Conservation (phyloP, 1,139 yeast species). For the Ogataea hybrid region DNA sequence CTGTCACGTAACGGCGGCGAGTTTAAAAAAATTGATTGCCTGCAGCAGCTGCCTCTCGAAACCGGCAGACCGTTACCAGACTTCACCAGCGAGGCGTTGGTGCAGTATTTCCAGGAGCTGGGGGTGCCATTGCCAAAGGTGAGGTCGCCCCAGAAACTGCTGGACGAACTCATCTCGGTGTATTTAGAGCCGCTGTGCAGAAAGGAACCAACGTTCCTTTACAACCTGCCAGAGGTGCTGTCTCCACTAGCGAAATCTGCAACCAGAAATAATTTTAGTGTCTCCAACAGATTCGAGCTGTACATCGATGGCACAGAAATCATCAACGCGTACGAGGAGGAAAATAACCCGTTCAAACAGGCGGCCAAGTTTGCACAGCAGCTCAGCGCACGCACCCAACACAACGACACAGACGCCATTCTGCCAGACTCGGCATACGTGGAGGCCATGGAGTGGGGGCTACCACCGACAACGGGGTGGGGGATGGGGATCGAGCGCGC, state of each 20-base stretch:
- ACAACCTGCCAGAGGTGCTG: constrained; percentile 79
- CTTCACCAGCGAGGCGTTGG: constrained; percentile 39
- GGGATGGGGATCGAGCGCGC: constrained; percentile 92
- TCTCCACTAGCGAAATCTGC: constrained; percentile 86
- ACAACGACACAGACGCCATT: constrained; percentile 58
- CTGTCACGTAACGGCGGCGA: constrained; percentile 29
- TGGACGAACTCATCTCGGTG: constrained; percentile 62
- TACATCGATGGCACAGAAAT: constrained; percentile 80
- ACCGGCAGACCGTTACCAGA: constrained; percentile 44
- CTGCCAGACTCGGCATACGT: constrained; percentile 74
- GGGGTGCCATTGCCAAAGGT: constrained; percentile 38
- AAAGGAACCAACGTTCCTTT: constrained; percentile 64
- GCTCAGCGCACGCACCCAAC: constrained; percentile 42
- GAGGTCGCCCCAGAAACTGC: constrained; percentile 50
- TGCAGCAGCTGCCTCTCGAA: constrained; percentile 51
- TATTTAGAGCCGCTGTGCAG: constrained; percentile 65
- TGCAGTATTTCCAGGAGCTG: constrained; percentile 37
- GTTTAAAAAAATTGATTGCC: constrained; percentile 52
- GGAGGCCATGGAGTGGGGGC: constrained; percentile 80
- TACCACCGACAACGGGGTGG: constrained; percentile 99
- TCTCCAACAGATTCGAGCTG: constrained; percentile 78
- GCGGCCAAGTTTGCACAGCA: constrained; percentile 58
- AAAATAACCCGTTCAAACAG: constrained; percentile 80
- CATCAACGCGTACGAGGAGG: constrained; percentile 95
- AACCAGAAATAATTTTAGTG: constrained; percentile 35